Conservation (phyloP, 2,329 filamentous ascomycete species). For the Aspergillus versicolor region DNA sequence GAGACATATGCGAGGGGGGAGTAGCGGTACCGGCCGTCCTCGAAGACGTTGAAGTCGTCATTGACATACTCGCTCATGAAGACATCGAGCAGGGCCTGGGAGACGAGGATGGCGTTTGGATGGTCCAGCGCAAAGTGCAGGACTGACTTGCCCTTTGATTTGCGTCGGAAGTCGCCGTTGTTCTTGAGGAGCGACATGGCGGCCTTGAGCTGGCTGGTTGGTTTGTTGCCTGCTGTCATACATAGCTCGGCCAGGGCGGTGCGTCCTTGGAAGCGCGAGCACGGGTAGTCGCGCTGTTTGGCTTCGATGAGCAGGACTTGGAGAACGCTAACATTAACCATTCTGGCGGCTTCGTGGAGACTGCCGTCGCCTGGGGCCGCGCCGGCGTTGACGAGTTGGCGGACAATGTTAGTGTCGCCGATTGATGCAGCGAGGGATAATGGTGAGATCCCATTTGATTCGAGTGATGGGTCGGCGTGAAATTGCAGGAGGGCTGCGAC, state of each 20-base stretch:
- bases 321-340: constrained; percentile 6
- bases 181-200: constrained; percentile 2
- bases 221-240: neutral
- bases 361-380: constrained; percentile 4
- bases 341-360: constrained; percentile 7
- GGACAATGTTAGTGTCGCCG: neutral
- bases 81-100: constrained; percentile 4
- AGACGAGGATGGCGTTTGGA: constrained; percentile 2
- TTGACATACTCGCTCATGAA: constrained; percentile 10
- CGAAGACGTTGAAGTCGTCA: constrained; percentile 8
- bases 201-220: constrained; percentile 6
- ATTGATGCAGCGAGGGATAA: constrained; percentile 1
- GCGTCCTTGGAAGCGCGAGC: constrained; percentile 6
- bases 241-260: constrained; percentile 10
- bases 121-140: constrained; percentile 9
- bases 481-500: neutral
- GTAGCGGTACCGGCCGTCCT: constrained; percentile 3
- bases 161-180: constrained; percentile 5
- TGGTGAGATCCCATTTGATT: constrained; percentile 3
- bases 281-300: constrained; percentile 9
- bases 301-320: constrained; percentile 2
- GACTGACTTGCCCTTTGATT: constrained; percentile 6
- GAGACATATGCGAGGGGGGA: constrained; percentile 8
- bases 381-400: constrained; percentile 1
- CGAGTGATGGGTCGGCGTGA: constrained; percentile 2